phyloP scores from a whole-genome alignment of 495 filamentous ascomycete species.

The Penicillium fimorum region DNA sequence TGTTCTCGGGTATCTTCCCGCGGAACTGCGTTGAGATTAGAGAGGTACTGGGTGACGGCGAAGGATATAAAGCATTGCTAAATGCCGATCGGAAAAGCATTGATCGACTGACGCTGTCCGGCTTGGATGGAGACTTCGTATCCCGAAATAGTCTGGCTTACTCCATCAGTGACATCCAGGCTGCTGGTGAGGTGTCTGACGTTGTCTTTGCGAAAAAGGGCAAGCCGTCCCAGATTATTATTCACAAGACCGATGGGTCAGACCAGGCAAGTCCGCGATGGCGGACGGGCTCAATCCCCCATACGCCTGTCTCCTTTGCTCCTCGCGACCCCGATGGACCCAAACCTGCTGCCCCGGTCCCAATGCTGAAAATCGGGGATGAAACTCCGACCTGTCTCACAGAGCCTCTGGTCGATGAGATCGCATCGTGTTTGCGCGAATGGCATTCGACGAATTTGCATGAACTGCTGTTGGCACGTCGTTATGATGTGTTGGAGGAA shows the following conservation, averaged over 20 bases:
- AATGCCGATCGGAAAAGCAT: conserved; percentile 37
- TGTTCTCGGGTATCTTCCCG: conserved; percentile 97
- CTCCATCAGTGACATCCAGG: conserved; percentile 29
- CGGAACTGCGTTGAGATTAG: conserved; percentile 85
- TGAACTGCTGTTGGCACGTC: conserved; percentile 78
- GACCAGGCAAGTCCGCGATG: conserved; percentile 32
- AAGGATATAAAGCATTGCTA: conserved; percentile 33
- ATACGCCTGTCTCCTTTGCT: conserved; percentile 35
- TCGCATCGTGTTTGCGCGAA: conserved; percentile 91
- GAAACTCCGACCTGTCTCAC: conserved; percentile 85
- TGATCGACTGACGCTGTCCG: conserved; percentile 22
- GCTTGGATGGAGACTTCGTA: conserved; percentile 19
- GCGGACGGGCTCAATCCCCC: conserved; percentile 32
- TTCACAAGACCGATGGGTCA: conserved; percentile 39
- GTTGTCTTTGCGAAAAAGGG: conserved; percentile 43
- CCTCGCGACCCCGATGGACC: conserved; percentile 57
- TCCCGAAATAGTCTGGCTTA: conserved; percentile 32
- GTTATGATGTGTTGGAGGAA: conserved; percentile 78
- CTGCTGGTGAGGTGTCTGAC: conserved; percentile 35
- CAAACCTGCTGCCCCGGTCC: conserved; percentile 87
- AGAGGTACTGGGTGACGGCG: conserved; percentile 66
- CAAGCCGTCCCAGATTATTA: conserved; percentile 44
- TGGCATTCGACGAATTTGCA: conserved; percentile 98
- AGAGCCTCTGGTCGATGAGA: conserved; percentile 95
- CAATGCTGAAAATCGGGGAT: conserved; percentile 95